phyloP scores from a whole-genome alignment of 352 stramenopile genomes.

The Pythium monospermum region DNA sequence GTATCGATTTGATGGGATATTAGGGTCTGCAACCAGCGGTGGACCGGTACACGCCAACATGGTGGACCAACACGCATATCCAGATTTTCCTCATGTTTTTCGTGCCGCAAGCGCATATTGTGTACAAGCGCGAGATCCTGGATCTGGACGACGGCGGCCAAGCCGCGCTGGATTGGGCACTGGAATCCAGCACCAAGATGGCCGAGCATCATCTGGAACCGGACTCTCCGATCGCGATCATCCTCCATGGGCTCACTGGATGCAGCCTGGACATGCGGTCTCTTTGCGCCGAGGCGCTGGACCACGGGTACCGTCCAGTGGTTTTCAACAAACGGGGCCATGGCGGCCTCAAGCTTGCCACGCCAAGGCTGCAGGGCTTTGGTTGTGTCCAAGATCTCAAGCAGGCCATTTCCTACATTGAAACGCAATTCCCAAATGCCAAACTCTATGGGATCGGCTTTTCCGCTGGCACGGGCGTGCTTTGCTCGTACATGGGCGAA shows the following conservation, averaged over 20 bases:
- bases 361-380: slow-evolving; percentile 65
- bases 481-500: slow-evolving; percentile 74
- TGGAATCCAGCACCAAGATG: slow-evolving; percentile 27
- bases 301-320: slow-evolving; percentile 62
- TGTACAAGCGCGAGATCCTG: slow-evolving; percentile 61
- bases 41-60: slow-evolving; percentile 58
- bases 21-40: slow-evolving; percentile 44
- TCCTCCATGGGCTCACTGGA: slow-evolving; percentile 68
- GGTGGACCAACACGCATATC: slow-evolving; percentile 73
- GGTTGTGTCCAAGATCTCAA: slow-evolving; percentile 58
- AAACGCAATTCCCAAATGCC: slow-evolving; percentile 38
- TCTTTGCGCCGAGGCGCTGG: slow-evolving; percentile 55
- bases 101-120: slow-evolving; percentile 44
- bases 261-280: slow-evolving; percentile 59
- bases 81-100: slow-evolving; percentile 72
- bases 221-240: slow-evolving; percentile 49
- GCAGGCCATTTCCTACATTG: slow-evolving; percentile 47
- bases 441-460: slow-evolving; percentile 65
- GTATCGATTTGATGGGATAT: background rate
- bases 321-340: slow-evolving; percentile 86
- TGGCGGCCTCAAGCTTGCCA: slow-evolving; percentile 51
- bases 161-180: slow-evolving; percentile 61
- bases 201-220: slow-evolving; percentile 1
- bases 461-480: slow-evolving; percentile 60
- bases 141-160: slow-evolving; percentile 55